Evolutionary conservation across 257 asterid species (phyloP).

Genomic region (Haberlea rhodopensis): DNA sequence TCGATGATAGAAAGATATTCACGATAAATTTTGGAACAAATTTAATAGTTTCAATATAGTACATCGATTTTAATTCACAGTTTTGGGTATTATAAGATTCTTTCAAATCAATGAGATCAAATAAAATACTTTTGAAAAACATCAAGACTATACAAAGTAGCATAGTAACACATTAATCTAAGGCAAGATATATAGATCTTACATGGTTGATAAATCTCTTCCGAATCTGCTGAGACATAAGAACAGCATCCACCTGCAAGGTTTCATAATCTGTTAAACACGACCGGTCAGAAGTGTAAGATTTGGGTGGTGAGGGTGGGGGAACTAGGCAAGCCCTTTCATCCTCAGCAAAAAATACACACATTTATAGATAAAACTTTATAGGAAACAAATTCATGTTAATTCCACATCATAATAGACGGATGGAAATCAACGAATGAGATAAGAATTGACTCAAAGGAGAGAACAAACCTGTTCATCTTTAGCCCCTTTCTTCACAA

Average conservation of each 20-base stretch:
- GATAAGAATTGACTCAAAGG: constrained; percentile 15
- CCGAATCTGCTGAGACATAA: constrained; percentile 66
- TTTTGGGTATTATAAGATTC: neutral
- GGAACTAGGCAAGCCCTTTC: constrained; percentile 15
- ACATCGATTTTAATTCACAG: neutral
- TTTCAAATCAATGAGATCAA: neutral
- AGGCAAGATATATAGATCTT: constrained; percentile 24
- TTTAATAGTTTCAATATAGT: neutral
- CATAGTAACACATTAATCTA: constrained; percentile 9
- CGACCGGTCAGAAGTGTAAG: constrained; percentile 16
- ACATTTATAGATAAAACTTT: constrained; percentile 10
- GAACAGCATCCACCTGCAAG: constrained; percentile 81
- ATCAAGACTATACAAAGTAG: constrained; percentile 3
- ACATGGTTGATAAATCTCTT: constrained; percentile 78
- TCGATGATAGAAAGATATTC: constrained; percentile 8
- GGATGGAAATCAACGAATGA: constrained; percentile 1
- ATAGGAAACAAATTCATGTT: neutral
- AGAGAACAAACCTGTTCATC: constrained; percentile 67
- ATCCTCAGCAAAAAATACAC: constrained; percentile 14
- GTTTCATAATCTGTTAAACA: constrained; percentile 25
- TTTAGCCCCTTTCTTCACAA: constrained; percentile 81
- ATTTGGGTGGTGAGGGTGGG: too few species aligned
- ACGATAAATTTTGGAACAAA: constrained; percentile 10
- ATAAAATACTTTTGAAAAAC: neutral
- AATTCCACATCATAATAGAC: too few species aligned